Conservation (phyloP, 345 rosid genomes). For the Aethionema arabicum region DNA sequence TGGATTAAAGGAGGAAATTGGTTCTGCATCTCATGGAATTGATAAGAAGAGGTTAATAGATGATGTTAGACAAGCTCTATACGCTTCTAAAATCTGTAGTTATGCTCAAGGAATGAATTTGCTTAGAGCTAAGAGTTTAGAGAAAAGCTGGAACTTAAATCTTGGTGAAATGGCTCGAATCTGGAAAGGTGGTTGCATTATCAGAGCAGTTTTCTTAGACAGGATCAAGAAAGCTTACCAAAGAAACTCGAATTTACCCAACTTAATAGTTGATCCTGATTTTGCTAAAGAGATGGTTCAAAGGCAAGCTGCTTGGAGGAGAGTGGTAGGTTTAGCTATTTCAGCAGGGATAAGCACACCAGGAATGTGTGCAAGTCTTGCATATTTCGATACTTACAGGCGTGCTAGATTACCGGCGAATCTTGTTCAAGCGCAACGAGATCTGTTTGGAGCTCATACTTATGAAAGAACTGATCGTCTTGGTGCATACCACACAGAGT, state of each 20-base stretch:
- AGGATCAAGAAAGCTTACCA: constrained; percentile 92
- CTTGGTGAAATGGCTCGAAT: constrained; percentile 90
- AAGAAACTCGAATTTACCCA: constrained; percentile 77
- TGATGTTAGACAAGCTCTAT: constrained; percentile 89
- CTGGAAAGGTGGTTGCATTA: constrained; percentile 98
- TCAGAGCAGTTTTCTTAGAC: constrained; percentile 89
- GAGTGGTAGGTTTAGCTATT: constrained; percentile 82
- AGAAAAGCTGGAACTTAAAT: constrained; percentile 80
- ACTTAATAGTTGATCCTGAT: constrained; percentile 84
- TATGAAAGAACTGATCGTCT: constrained; percentile 87
- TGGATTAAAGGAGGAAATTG: constrained; percentile 67
- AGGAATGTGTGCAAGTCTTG: constrained; percentile 91
- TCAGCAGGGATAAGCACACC: constrained; percentile 92
- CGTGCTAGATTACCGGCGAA: constrained; percentile 92
- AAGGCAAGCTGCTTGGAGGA: constrained; percentile 94
- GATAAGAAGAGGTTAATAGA: constrained; percentile 85
- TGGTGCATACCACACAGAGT: constrained; percentile 83
- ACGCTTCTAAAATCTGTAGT: constrained; percentile 86
- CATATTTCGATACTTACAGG: constrained; percentile 89
- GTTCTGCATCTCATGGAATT: constrained; percentile 38
- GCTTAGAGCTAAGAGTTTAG: constrained; percentile 83
- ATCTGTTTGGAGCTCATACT: constrained; percentile 95
- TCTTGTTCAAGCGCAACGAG: constrained; percentile 97
- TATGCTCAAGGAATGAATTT: constrained; percentile 97
- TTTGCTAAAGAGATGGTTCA: constrained; percentile 92